Conservation (phyloP, 768 basidiomycete genomes). For the Daedalea quercina region DNA sequence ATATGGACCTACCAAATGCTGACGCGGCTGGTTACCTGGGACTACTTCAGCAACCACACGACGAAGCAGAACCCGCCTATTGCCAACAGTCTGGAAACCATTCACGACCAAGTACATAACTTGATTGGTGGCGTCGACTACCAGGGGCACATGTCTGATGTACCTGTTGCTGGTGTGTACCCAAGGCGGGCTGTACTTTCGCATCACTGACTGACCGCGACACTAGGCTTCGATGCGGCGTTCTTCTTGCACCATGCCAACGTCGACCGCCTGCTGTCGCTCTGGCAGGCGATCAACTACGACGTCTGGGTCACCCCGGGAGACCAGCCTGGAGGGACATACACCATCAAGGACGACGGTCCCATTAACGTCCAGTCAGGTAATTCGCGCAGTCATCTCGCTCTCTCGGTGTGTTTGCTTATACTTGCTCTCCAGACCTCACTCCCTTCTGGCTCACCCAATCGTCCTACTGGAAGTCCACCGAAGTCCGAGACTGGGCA, state of each 20-base stretch:
- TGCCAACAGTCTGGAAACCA: slow-evolving; percentile 42
- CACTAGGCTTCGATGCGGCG: slow-evolving; percentile 42
- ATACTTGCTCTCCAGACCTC: slow-evolving; percentile 23
- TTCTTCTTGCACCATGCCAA: slow-evolving; percentile 51
- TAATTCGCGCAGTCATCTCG: neutral
- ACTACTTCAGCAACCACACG: slow-evolving; percentile 41
- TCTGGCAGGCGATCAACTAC: slow-evolving; percentile 44
- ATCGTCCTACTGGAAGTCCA: slow-evolving; percentile 33
- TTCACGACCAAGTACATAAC: slow-evolving; percentile 41
- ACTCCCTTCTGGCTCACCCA: slow-evolving; percentile 41
- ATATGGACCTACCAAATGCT: slow-evolving; percentile 10
- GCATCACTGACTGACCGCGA: neutral
- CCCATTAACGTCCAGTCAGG: slow-evolving; percentile 8
- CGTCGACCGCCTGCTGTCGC: slow-evolving; percentile 44
- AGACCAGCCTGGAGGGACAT: slow-evolving; percentile 5
- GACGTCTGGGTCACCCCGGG: slow-evolving; percentile 29
- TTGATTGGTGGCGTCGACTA: slow-evolving; percentile 24
- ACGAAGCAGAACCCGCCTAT: slow-evolving; percentile 29
- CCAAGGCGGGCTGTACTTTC: neutral
- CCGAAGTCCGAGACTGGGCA: slow-evolving; percentile 22
- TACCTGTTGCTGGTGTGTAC: slow-evolving; percentile 31
- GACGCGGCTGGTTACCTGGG: slow-evolving; percentile 28
- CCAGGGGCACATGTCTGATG: slow-evolving; percentile 36
- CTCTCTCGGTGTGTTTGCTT: too few species aligned
- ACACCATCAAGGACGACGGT: slow-evolving; percentile 8